Evolutionary conservation across 2,329 filamentous ascomycete genomes (phyloP).

Genomic region (Calonectria leucothoes): DNA sequence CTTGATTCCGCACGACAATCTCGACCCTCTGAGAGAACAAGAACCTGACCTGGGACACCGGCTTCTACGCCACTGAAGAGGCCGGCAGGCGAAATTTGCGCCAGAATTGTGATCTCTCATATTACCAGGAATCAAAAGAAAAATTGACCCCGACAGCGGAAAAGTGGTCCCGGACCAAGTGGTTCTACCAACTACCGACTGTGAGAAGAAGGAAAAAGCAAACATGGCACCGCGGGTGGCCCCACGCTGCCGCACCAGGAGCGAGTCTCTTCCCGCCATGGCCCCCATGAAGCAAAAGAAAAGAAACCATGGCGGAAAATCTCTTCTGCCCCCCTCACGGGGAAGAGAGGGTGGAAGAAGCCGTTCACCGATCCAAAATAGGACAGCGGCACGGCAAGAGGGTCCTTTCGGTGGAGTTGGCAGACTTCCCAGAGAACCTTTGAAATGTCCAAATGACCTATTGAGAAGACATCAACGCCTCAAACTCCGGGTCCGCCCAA

Average conservation of each 20-base stretch:
- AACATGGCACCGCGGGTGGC: slow-evolving; percentile 28
- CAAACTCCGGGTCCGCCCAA: background rate
- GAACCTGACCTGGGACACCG: slow-evolving; percentile 10
- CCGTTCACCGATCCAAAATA: slow-evolving; percentile 13
- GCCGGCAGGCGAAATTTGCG: slow-evolving; percentile 15
- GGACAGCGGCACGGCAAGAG: slow-evolving; percentile 17
- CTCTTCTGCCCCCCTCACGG: slow-evolving; percentile 23
- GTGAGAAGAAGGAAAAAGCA: slow-evolving; percentile 34
- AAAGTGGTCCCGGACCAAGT: slow-evolving; percentile 20
- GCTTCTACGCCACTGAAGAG: slow-evolving; percentile 21
- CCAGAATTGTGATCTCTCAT: slow-evolving; percentile 29
- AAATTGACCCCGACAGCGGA: slow-evolving; percentile 18
- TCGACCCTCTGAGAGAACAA: slow-evolving; percentile 16
- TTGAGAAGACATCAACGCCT: background rate
- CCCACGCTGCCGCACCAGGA: slow-evolving; percentile 29
- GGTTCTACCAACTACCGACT: slow-evolving; percentile 39
- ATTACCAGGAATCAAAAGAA: slow-evolving; percentile 20
- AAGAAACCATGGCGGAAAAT: slow-evolving; percentile 25
- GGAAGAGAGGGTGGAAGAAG: background rate
- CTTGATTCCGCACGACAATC: background rate
- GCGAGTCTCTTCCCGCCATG: slow-evolving; percentile 30
- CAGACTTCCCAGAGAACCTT: background rate
- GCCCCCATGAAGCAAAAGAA: slow-evolving; percentile 33
- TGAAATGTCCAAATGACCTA: background rate
- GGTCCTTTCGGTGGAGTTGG: slow-evolving; percentile 3